Evolutionary conservation across 1,139 yeast genomes (phyloP).

Genomic region (Zygosaccharomyces pseudobailii): DNA sequence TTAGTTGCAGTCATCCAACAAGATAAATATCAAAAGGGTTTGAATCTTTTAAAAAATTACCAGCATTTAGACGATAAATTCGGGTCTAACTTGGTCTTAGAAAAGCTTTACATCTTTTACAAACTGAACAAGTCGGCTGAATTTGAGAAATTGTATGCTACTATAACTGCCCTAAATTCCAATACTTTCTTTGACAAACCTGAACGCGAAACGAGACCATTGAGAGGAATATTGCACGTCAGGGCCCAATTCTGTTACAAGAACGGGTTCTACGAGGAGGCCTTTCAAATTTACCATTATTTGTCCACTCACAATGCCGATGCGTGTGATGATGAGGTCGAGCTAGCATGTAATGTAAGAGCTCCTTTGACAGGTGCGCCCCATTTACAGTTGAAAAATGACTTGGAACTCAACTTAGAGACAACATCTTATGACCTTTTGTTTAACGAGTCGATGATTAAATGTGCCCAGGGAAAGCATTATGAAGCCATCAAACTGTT

Average conservation of each 20-base stretch:
- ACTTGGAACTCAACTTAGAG: neutral
- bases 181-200: slow-evolving; percentile 19
- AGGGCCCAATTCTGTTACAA: slow-evolving; percentile 78
- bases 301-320: slow-evolving; percentile 36
- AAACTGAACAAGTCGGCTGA: slow-evolving; percentile 49
- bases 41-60: slow-evolving; percentile 43
- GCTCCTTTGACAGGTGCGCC: slow-evolving; percentile 26
- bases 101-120: slow-evolving; percentile 66
- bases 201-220: slow-evolving; percentile 15
- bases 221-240: slow-evolving; percentile 63
- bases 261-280: slow-evolving; percentile 51
- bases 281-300: slow-evolving; percentile 51
- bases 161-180: slow-evolving; percentile 30
- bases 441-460: slow-evolving; percentile 66
- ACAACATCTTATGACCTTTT: slow-evolving; percentile 47
- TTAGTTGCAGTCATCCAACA: slow-evolving; percentile 67
- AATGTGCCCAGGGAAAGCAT: slow-evolving; percentile 35
- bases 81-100: slow-evolving; percentile 40
- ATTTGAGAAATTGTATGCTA: slow-evolving; percentile 41
- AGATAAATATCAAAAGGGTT: slow-evolving; percentile 61
- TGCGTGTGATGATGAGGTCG: slow-evolving; percentile 41
- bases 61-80: slow-evolving; percentile 37
- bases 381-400: slow-evolving; percentile 1
- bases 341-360: slow-evolving; percentile 43
- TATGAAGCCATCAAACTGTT: slow-evolving; percentile 45